These are phyloP conservation scores for Cercophora newfieldiana DNA, from an alignment of 495 filamentous ascomycete genomes.

Conservation along the genomic window DNA sequence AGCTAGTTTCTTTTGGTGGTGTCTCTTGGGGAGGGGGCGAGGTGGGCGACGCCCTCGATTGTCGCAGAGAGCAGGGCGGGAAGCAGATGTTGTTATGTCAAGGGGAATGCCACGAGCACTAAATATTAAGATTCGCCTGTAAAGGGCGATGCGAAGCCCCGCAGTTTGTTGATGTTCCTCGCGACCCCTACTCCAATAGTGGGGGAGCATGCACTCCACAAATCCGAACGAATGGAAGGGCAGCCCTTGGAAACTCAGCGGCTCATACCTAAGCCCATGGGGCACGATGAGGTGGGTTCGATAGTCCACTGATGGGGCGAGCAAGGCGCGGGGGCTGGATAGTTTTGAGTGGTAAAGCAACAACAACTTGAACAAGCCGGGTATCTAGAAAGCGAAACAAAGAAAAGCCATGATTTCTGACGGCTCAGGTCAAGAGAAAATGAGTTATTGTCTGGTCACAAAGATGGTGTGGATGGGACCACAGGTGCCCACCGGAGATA, in stretches of 20 bases:
- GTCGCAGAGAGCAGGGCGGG: background rate
- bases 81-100: background rate
- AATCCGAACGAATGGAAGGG: background rate
- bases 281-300: background rate
- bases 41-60: background rate
- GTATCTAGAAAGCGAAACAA: no score
- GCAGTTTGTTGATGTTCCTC: background rate
- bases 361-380: no score
- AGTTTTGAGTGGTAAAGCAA: no score
- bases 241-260: background rate
- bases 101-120: background rate
- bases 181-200: background rate
- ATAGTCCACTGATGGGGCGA: no score
- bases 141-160: background rate
- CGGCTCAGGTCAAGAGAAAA: no score
- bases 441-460: no score
- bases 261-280: background rate
- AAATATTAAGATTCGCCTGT: background rate
- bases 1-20: background rate
- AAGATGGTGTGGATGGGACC: no score
- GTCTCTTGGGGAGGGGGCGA: background rate
- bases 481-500: no score
- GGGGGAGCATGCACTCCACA: constrained; percentile 9
- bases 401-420: no score
- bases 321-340: no score